Evolutionary conservation across 352 stramenopile species (phyloP), one percentile per base, ranked within the genome.

Genomic region (Phytophthora cactorum): DNA sequence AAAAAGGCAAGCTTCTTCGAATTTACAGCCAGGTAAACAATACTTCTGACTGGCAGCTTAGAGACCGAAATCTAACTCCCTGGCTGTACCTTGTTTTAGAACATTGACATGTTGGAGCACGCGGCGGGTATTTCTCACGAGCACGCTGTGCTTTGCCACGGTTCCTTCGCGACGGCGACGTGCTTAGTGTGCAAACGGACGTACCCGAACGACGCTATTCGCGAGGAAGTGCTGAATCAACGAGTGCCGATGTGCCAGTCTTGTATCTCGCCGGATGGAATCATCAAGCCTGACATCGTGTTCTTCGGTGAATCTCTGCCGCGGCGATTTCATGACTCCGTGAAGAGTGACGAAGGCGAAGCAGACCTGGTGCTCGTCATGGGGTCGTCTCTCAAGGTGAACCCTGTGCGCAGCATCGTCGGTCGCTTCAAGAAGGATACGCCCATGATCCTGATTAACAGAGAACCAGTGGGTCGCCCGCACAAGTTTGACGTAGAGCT

Each of bases 291-390:
- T 0, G 93, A 98, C 60, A 98, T 99, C 71, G 97, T 98, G 1
- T 99, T 99, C 69, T 99, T 99, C 74, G 97, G 97, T 29, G 96
- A 99, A 81, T 94, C 88, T 0, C 71, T 99, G 36, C 83, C 90
- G 14, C 73, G 89, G 50, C 88, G 80, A 59, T 98, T 99, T 66
- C 85, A 92, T 59, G 84, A 95, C 62, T 85, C 86, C 34, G 91
- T 93, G 41, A 90, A 90, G 72, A 79, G 73, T 41, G 85, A 92
- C 60, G 88, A 92, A 72, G 76, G 81, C 47, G 85, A 89, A 65
- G 95, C 91, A 15, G 97, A 99, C 78, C 84, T 99, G 5, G 80
- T 99, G 31, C 91, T 99, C 41, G 97, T 99, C n/a, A 99, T 99
- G 86, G 98, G 98, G 46, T 99, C 98, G 10, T 99, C 94, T 9